Base-by-base conservation (phyloP, 163 green algal species). In the Coccomyxa subellipsoidea region DNA sequence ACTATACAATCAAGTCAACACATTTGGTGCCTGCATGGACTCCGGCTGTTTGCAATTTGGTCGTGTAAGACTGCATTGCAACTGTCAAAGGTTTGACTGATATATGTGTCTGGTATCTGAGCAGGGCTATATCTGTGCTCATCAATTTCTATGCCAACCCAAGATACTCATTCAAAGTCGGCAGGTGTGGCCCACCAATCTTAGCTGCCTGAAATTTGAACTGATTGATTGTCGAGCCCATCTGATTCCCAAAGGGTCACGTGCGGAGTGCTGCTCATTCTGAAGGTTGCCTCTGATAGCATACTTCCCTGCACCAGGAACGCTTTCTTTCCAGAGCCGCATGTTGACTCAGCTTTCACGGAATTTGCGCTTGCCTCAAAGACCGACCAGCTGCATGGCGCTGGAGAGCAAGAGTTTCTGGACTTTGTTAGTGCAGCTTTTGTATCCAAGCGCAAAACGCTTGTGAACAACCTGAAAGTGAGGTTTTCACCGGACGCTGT, bases 241-340 rank as follows among this genome's bases (percentile, higher is more conserved):
- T n/a, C n/a, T n/a, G n/a, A n/a, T n/a, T n/a, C n/a, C n/a, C n/a
- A n/a, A n/a, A n/a, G n/a, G n/a, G n/a, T n/a, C n/a, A n/a, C n/a
- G n/a, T n/a, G n/a, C n/a, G n/a, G n/a, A n/a, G n/a, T n/a, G n/a
- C n/a, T n/a, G n/a, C n/a, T n/a, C n/a, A n/a, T n/a, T n/a, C n/a
- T n/a, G n/a, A n/a, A n/a, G n/a, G n/a, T n/a, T n/a, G n/a, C n/a
- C n/a, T n/a, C n/a, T n/a, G n/a, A n/a, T n/a, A n/a, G n/a, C n/a
- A n/a, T n/a, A n/a, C n/a, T n/a, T n/a, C n/a, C n/a, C n/a, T 59
- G 47, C 47, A 27, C 23, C 29, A 81, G 91, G 66, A 80, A 87
- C 25, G 90, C 91, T 75, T 98, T 97, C 86, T 91, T 89, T 71
- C 95, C 95, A 0, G 89, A 88, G 27, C 96, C 96, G 3, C 91